These are phyloP conservation scores for Perilla frutescens DNA, from an alignment of 257 asterid genomes.

Conservation along the genomic window DNA sequence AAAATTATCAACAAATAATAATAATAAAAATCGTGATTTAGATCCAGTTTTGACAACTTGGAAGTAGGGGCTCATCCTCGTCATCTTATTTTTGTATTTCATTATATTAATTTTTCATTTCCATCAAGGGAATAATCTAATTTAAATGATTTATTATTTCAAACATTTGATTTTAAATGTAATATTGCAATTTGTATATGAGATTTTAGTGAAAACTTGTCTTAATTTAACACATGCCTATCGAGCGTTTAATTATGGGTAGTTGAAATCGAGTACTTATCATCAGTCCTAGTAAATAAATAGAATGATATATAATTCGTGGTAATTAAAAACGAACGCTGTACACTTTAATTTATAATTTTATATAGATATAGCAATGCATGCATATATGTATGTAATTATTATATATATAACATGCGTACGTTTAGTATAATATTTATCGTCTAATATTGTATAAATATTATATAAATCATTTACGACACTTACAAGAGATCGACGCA, in stretches of 20 bases:
- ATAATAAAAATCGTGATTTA: no score
- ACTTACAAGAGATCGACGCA: no score
- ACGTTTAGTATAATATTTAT: no score
- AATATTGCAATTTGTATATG: no score
- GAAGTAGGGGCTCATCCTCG: conserved; percentile 36
- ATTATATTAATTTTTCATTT: not conserved
- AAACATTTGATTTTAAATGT: not conserved
- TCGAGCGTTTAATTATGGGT: not conserved
- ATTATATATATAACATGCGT: no score
- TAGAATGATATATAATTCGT: no score
- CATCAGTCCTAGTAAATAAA: not conserved
- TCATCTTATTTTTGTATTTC: not conserved
- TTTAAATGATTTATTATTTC: not conserved
- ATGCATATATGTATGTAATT: no score
- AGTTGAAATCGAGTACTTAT: not conserved
- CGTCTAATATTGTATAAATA: no score
- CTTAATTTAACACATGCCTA: not conserved
- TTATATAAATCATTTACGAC: no score
- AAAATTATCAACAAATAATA: not conserved
- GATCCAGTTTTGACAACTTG: conserved; percentile 10
- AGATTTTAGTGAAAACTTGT: not conserved
- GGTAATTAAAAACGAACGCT: no score
- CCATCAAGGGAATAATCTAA: not conserved
- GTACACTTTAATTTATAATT: no score
- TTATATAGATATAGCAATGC: no score